These are phyloP conservation scores for Sicyos edulis DNA, from an alignment of 306 rosid genomes.

Conservation along the genomic window DNA sequence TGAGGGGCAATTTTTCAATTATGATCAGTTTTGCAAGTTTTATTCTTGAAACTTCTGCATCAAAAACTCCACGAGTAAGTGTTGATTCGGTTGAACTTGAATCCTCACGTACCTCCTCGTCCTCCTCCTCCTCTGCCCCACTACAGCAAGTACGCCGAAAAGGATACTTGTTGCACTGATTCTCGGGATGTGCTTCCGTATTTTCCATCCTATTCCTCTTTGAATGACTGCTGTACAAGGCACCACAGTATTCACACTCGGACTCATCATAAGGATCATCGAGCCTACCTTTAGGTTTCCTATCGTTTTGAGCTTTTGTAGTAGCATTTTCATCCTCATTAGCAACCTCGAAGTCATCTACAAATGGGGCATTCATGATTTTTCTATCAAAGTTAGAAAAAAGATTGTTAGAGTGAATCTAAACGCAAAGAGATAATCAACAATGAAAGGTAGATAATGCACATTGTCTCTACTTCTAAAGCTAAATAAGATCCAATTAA, in stretches of 20 bases:
- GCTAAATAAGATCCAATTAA: not conserved
- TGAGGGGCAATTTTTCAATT: slow-evolving; percentile 1
- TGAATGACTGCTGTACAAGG: not conserved
- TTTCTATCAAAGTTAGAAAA: not conserved
- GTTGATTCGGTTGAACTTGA: not conserved
- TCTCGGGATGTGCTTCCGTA: not conserved
- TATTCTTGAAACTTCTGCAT: not conserved
- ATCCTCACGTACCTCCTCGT: not conserved
- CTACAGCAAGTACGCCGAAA: not conserved
- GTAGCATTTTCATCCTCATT: not conserved
- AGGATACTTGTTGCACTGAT: not conserved
- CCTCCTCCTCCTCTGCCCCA: not conserved
- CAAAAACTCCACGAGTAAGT: not conserved
- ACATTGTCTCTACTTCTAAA: not conserved
- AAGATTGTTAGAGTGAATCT: not conserved
- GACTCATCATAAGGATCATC: not conserved
- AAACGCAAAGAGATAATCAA: not conserved
- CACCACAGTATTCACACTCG: not conserved
- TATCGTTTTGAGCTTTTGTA: not conserved
- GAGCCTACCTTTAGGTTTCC: not conserved
- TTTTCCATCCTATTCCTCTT: not conserved
- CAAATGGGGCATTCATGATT: not conserved
- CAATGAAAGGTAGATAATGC: not conserved
- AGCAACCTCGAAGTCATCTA: not conserved
- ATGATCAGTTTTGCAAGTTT: not conserved